Conservation (phyloP, 257 asterid genomes). For the Solanum piurae region DNA sequence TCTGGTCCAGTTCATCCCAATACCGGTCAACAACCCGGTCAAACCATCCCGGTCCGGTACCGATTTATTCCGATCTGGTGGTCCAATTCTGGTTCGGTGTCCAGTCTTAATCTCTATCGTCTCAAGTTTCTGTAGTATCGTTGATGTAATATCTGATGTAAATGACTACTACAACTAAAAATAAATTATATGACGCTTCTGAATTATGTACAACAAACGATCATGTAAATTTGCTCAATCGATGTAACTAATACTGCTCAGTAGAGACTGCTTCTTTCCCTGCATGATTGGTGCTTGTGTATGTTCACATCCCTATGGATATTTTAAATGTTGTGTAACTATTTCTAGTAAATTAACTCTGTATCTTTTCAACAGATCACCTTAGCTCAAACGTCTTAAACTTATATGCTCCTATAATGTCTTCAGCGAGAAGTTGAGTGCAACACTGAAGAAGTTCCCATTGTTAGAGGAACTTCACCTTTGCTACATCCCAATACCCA, state of each 20-base stretch:
- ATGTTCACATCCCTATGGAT: background rate
- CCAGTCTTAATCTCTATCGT: too few species aligned
- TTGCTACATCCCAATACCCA: background rate
- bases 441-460: slow-evolving; percentile 20
- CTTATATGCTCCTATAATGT: background rate
- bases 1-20: too few species aligned
- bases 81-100: too few species aligned
- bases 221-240: background rate
- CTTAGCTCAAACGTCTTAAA: slow-evolving; percentile 21
- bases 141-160: too few species aligned
- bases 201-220: background rate
- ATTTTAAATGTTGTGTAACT: background rate
- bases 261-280: background rate
- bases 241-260: background rate
- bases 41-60: too few species aligned
- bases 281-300: background rate
- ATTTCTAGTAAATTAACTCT: background rate
- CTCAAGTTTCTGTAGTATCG: too few species aligned
- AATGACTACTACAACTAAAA: background rate
- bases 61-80: too few species aligned
- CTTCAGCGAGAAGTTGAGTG: slow-evolving; percentile 1
- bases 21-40: too few species aligned
- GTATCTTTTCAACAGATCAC: slow-evolving; percentile 17
- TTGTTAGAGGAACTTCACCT: slow-evolving; percentile 41
- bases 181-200: background rate